Evolutionary conservation across 179 eudicot species (phyloP).

Genomic region (Patellifolia procumbens): DNA sequence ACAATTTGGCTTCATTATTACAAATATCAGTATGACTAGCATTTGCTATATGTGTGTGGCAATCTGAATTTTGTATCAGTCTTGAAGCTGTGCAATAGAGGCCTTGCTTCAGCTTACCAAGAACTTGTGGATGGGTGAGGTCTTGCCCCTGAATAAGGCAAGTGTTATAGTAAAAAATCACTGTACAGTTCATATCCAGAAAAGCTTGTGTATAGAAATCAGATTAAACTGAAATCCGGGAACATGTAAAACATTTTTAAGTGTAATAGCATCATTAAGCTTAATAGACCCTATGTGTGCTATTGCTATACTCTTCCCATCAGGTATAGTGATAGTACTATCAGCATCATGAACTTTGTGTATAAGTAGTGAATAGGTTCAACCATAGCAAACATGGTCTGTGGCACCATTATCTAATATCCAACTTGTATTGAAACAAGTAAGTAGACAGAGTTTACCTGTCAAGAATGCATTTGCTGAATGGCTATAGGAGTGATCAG

Average conservation of each 20-base stretch:
- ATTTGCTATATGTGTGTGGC: too few species aligned
- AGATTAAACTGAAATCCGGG: not conserved
- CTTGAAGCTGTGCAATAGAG: not conserved
- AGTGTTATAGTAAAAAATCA: not conserved
- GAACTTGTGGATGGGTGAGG: not conserved
- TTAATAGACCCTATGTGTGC: not conserved
- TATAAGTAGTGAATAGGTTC: not conserved
- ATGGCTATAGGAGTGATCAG: too few species aligned
- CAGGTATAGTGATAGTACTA: not conserved
- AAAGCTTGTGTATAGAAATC: not conserved
- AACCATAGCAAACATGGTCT: not conserved
- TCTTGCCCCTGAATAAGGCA: not conserved
- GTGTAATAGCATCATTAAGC: not conserved
- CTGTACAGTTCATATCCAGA: not conserved
- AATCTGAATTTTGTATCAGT: too few species aligned
- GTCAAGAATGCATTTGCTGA: not conserved
- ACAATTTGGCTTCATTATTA: too few species aligned
- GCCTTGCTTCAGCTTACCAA: not conserved
- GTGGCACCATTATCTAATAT: not conserved
- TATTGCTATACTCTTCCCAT: not conserved
- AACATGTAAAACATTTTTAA: not conserved
- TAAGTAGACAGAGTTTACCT: not conserved
- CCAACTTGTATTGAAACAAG: not conserved
- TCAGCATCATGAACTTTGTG: not conserved
- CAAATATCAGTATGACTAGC: too few species aligned